Percentiles rank a stretch among this genome's conserved stretches.
Conservation (phyloP, 2,329 filamentous ascomycete genomes). For the Stachybotrys chlorohalonatus region DNA sequence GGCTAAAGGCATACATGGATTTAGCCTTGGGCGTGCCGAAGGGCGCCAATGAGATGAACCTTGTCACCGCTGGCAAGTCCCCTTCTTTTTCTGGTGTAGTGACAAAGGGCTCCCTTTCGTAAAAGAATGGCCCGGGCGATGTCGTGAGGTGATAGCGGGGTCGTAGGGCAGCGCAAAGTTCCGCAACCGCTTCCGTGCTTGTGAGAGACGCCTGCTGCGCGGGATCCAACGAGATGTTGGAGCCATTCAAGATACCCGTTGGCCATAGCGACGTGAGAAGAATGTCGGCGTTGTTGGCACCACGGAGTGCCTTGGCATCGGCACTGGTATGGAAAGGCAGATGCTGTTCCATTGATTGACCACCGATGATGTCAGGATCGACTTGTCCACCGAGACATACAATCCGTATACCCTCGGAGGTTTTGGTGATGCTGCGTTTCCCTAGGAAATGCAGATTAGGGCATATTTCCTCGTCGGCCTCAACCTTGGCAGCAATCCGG, state of each 20-base stretch:
- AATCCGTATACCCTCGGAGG: constrained; percentile 79
- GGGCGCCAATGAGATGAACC: constrained; percentile 82
- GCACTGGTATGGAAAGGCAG: constrained; percentile 68
- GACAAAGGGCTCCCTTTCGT: constrained; percentile 88
- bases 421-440: constrained; percentile 80
- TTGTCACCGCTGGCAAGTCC: constrained; percentile 56
- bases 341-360: constrained; percentile 61
- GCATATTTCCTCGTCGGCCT: constrained; percentile 67
- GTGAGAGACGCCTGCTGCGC: constrained; percentile 40
- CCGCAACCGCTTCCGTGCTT: constrained; percentile 60
- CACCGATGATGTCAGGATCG: constrained; percentile 50
- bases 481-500: constrained; percentile 62
- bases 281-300: constrained; percentile 74
- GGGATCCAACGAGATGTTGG: constrained; percentile 50
- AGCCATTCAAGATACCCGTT: constrained; percentile 57
- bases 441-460: constrained; percentile 87
- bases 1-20: constrained; percentile 67
- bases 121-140: constrained; percentile 59
- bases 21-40: constrained; percentile 78
- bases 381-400: constrained; percentile 74
- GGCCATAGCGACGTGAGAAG: constrained; percentile 86
- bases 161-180: constrained; percentile 69
- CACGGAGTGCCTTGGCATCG: constrained; percentile 67
- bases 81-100: constrained; percentile 42
- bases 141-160: constrained; percentile 86